These are phyloP conservation scores for Kluyveromyces wickerhamii DNA, from an alignment of 805 yeast species.

Conservation along the genomic window DNA sequence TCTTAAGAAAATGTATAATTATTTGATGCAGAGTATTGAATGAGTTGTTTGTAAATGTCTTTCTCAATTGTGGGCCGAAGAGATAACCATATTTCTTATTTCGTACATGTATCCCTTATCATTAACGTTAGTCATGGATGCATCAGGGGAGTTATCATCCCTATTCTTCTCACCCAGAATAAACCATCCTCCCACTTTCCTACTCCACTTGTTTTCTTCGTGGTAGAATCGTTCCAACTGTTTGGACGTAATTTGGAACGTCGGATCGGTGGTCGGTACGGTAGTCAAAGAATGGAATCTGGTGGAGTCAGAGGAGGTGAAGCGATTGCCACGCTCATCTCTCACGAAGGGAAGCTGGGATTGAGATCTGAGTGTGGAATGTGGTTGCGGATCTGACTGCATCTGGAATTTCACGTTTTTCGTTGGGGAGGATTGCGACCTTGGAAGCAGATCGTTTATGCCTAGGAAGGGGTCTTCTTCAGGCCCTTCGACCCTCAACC, in stretches of 20 bases:
- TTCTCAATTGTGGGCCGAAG: slow-evolving; percentile 24
- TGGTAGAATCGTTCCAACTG: slow-evolving; percentile 25
- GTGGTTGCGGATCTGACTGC: background rate
- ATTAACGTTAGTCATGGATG: slow-evolving; percentile 14
- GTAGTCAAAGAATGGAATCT: slow-evolving; percentile 17
- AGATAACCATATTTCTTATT: slow-evolving; percentile 29
- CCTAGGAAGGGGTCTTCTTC: slow-evolving; percentile 27
- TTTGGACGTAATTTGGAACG: slow-evolving; percentile 15
- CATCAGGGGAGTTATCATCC: slow-evolving; percentile 9
- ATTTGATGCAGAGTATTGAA: no score
- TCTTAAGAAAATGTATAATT: no score
- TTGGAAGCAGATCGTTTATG: slow-evolving; percentile 17
- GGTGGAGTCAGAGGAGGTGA: slow-evolving; percentile 15
- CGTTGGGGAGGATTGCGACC: slow-evolving; percentile 4
- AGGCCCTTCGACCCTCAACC: slow-evolving; percentile 24
- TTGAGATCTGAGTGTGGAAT: slow-evolving; percentile 17
- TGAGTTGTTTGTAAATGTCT: no score
- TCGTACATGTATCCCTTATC: slow-evolving; percentile 27
- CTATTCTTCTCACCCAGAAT: slow-evolving; percentile 11
- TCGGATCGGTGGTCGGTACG: slow-evolving; percentile 9
- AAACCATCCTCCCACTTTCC: slow-evolving; percentile 28
- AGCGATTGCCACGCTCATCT: slow-evolving; percentile 9
- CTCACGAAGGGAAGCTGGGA: slow-evolving; percentile 14
- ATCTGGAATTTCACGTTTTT: slow-evolving; percentile 5
- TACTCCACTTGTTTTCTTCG: slow-evolving; percentile 29